phyloP scores from a whole-genome alignment of 1,284 basidiomycete species.

The Entoloma clypeatum region DNA sequence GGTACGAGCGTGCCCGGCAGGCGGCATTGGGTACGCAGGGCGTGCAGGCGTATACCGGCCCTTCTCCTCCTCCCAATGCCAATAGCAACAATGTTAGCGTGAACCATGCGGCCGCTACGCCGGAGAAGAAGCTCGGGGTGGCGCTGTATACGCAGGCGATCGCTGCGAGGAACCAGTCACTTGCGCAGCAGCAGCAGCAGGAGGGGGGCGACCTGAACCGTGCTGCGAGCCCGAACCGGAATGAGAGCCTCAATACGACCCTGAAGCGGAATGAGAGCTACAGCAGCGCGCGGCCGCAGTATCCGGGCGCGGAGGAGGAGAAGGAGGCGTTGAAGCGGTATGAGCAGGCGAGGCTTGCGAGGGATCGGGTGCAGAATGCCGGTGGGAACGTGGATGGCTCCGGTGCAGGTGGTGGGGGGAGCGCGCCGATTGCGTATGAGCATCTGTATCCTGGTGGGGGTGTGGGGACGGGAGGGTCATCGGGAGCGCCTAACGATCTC shows the following conservation, averaged over 20 bases:
- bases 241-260: slow-evolving; percentile 11
- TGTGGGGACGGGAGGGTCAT: slow-evolving; percentile 22
- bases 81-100: no score
- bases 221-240: slow-evolving; percentile 13
- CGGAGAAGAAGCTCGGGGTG: slow-evolving; percentile 32
- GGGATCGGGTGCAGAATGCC: slow-evolving; percentile 46
- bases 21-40: no score
- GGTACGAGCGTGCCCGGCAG: no score
- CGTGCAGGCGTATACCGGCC: slow-evolving; percentile 43
- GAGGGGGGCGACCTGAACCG: slow-evolving; percentile 4
- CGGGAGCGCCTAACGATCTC: slow-evolving; percentile 31
- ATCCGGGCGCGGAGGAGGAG: slow-evolving; percentile 44
- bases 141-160: slow-evolving; percentile 33
- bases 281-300: slow-evolving; percentile 34
- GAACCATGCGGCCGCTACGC: no score
- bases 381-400: slow-evolving; percentile 11
- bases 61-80: slow-evolving; percentile 23
- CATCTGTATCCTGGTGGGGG: slow-evolving; percentile 43
- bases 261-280: slow-evolving; percentile 17
- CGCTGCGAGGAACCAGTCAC: slow-evolving; percentile 21
- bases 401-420: slow-evolving; percentile 8
- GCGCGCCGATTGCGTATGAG: slow-evolving; percentile 51
- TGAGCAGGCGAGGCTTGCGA: slow-evolving; percentile 66
- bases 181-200: slow-evolving; percentile 10
- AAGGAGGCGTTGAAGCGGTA: slow-evolving; percentile 67